Conservation (phyloP, 148 eudicot genomes). For the Chenopodium quinoa region DNA sequence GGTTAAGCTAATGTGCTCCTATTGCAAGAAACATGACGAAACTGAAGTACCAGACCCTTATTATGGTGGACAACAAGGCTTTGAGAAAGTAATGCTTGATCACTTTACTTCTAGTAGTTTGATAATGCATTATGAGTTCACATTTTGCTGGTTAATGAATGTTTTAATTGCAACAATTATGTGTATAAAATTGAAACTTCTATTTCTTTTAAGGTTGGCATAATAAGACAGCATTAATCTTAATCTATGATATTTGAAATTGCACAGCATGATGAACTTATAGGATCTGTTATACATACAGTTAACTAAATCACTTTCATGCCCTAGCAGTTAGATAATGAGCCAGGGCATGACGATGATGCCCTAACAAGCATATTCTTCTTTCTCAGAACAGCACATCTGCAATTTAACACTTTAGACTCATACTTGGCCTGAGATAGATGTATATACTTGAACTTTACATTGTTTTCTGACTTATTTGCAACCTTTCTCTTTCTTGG, state of each 20-base stretch:
- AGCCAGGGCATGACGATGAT: too few relatives aligned
- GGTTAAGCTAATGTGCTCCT: slow-evolving; percentile 91
- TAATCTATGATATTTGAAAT: background rate
- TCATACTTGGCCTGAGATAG: too few relatives aligned
- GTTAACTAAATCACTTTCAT: too few relatives aligned
- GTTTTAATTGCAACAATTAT: background rate
- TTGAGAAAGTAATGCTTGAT: slow-evolving; percentile 71
- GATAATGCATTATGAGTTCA: background rate
- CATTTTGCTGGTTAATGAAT: background rate
- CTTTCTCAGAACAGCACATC: too few relatives aligned
- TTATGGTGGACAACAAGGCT: slow-evolving; percentile 88
- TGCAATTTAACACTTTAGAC: too few relatives aligned
- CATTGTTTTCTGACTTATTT: background rate
- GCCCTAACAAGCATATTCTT: too few relatives aligned
- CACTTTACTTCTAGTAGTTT: background rate
- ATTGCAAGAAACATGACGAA: slow-evolving; percentile 85
- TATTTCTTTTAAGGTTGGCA: background rate
- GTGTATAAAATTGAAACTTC: background rate
- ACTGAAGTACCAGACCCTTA: slow-evolving; percentile 95
- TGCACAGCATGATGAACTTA: background rate
- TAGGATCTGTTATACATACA: too few relatives aligned
- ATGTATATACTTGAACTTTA: background rate
- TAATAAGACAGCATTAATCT: background rate
- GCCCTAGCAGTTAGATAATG: too few relatives aligned
- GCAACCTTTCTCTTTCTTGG: background rate